phyloP scores from a whole-genome alignment of 2,329 filamentous ascomycete genomes.

The Cladosporium velox region DNA sequence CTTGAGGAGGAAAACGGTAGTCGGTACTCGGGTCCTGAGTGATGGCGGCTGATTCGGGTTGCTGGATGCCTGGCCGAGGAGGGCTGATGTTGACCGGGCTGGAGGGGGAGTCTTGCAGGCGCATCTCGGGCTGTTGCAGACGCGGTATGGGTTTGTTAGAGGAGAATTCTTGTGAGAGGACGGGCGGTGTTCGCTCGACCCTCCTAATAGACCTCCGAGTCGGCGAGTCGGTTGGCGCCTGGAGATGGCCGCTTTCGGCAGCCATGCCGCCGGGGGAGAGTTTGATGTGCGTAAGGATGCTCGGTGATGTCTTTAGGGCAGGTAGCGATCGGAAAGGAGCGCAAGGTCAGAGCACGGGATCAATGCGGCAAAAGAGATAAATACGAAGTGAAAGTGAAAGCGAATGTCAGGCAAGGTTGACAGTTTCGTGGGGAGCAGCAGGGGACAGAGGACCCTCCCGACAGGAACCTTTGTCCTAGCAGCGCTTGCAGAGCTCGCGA shows the following conservation, averaged over 20 bases:
- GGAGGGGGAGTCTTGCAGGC: conserved; percentile 36
- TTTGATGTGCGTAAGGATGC: background rate
- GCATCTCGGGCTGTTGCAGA: conserved; percentile 30
- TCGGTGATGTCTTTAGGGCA: background rate
- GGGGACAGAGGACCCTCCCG: background rate
- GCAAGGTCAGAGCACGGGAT: background rate
- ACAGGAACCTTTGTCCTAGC: conserved; percentile 8
- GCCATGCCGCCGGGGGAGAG: conserved; percentile 11
- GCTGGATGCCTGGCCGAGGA: conserved; percentile 32
- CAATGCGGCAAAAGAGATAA: background rate
- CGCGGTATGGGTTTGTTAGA: conserved; percentile 15
- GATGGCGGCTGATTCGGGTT: conserved; percentile 35
- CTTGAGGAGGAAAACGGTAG: conserved; percentile 24
- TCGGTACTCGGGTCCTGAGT: conserved; percentile 18
- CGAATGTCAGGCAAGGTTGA: background rate
- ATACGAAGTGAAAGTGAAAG: background rate
- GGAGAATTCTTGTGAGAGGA: conserved; percentile 14
- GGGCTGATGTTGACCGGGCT: conserved; percentile 39
- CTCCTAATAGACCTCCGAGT: conserved; percentile 16
- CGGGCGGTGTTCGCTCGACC: conserved; percentile 19
- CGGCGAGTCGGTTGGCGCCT: conserved; percentile 9
- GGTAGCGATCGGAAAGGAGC: background rate
- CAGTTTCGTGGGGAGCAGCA: background rate
- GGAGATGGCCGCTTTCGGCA: conserved; percentile 15
- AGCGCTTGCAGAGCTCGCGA: background rate